A percentile compares a stretch with the other conserved stretches of the same genome.
phyloP scores from a whole-genome alignment of 202 grass and related monocot genomes.

The Hordeum pubiflorum region DNA sequence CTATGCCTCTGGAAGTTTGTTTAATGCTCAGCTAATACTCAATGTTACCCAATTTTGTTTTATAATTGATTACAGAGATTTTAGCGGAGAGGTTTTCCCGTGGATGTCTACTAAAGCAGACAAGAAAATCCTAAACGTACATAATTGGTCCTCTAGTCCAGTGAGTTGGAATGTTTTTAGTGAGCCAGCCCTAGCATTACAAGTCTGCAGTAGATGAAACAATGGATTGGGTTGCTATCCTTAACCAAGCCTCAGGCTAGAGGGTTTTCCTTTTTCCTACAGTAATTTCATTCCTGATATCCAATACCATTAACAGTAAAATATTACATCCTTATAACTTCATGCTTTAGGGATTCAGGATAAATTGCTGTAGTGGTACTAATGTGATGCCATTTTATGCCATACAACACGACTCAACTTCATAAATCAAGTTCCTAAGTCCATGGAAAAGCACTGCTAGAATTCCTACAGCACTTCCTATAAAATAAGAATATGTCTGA shows the following conservation, averaged over 20 bases:
- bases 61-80: background rate
- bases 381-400: background rate
- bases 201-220: background rate
- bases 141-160: background rate
- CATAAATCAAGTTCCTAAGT: conserved; percentile 1
- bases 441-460: background rate
- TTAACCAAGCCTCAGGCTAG: background rate
- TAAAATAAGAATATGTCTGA: background rate
- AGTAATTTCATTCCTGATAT: background rate
- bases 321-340: background rate
- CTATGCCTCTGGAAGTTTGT: background rate
- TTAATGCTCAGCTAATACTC: background rate
- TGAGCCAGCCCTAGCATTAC: background rate
- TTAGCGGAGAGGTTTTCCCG: background rate
- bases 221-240: background rate
- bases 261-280: background rate
- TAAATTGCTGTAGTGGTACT: background rate
- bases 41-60: background rate
- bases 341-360: background rate
- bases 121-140: background rate
- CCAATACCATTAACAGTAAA: background rate
- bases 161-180: background rate
- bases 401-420: background rate
- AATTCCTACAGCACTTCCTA: background rate
- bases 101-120: background rate